Conservation (phyloP, 495 filamentous ascomycete genomes). For the Darksidea phi region DNA sequence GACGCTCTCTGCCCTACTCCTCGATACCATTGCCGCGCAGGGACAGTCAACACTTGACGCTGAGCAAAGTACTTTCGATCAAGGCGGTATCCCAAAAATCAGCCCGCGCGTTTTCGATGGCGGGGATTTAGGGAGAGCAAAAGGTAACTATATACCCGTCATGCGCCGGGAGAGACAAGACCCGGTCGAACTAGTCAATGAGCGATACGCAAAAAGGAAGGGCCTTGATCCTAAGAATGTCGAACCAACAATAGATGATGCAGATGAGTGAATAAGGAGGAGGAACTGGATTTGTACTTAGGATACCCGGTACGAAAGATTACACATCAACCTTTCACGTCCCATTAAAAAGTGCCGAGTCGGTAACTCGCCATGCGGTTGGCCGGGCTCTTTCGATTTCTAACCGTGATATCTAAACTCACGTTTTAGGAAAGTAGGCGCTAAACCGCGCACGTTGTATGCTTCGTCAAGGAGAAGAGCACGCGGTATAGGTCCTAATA, state of each 20-base stretch:
- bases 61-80: neutral
- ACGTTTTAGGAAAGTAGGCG: no score
- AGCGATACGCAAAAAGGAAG: constrained; percentile 70
- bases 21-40: constrained; percentile 13
- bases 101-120: constrained; percentile 27
- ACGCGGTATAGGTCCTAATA: no score
- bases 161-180: constrained; percentile 64
- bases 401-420: no score
- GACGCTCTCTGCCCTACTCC: constrained; percentile 22
- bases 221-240: constrained; percentile 41
- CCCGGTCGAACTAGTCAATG: constrained; percentile 69
- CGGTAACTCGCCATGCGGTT: no score
- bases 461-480: no score
- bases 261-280: constrained; percentile 21
- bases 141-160: constrained; percentile 62
- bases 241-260: constrained; percentile 8
- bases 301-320: no score
- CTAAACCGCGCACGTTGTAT: no score
- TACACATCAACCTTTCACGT: no score
- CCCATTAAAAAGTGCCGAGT: no score
- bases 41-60: constrained; percentile 1
- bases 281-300: no score
- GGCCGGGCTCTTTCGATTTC: no score
- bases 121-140: constrained; percentile 19
- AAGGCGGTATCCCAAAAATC: neutral